Conservation (phyloP, 768 basidiomycete genomes). For the Gyrodon lividus region DNA sequence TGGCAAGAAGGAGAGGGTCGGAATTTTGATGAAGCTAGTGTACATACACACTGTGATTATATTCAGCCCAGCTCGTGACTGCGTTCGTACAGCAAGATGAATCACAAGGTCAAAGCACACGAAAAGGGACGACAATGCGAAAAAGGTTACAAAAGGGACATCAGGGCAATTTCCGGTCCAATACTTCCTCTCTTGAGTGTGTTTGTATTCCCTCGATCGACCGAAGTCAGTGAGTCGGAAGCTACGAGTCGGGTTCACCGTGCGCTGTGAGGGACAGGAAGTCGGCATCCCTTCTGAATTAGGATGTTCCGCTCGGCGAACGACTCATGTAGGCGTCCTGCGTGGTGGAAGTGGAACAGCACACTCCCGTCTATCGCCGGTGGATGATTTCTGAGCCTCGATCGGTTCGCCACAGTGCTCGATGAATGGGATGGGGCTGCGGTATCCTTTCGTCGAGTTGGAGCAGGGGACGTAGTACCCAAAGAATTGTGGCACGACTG, state of each 20-base stretch:
- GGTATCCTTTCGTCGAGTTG: conserved; percentile 6
- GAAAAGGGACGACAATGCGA: no score
- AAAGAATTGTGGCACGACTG: conserved; percentile 62
- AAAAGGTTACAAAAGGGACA: no score
- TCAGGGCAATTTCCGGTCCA: no score
- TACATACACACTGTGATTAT: conserved; percentile 22
- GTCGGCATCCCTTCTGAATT: conserved; percentile 41
- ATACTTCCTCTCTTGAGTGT: not conserved
- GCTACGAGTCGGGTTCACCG: conserved; percentile 3
- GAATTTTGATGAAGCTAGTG: conserved; percentile 21
- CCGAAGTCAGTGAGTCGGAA: conserved; percentile 54
- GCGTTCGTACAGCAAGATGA: no score
- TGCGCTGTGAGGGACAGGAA: conserved; percentile 13
- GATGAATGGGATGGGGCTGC: conserved; percentile 31
- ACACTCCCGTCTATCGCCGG: conserved; percentile 41
- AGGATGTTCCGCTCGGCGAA: conserved; percentile 43
- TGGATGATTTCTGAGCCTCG: conserved; percentile 15
- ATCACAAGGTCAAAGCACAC: no score
- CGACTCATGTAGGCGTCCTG: conserved; percentile 40
- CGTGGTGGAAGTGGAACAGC: conserved; percentile 40
- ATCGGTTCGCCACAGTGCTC: conserved; percentile 42
- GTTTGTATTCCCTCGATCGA: conserved; percentile 21
- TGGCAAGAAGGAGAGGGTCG: conserved; percentile 44
- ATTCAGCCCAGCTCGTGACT: not conserved
- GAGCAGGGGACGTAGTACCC: conserved; percentile 48